Base-by-base conservation (phyloP, 495 filamentous ascomycete species). In the Sordaria brevicollis region DNA sequence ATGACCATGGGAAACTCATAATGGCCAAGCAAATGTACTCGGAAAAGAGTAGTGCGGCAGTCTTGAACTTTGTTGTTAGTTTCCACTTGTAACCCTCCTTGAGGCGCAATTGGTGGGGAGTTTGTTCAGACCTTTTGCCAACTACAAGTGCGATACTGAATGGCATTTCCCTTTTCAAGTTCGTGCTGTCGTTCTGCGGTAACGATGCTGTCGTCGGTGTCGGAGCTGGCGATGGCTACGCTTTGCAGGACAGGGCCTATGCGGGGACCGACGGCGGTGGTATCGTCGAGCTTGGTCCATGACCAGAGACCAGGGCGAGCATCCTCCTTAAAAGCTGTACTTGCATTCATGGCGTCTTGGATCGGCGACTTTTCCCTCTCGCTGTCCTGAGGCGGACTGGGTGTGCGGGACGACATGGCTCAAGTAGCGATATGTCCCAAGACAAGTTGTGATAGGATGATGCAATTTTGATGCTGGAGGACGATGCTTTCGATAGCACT, bases 11-110 rank as follows among this genome's bases (percentile, higher is more conserved):
- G 76, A 96, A 96, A 25, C 91, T 94, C 93, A 96, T 96, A 75
- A 96, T 96, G 39, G 93, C 92, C 83, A 96, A 79, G 80, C 92
- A 96, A 67, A 96, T 96, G 74, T 96, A 96, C 80, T 96, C 93
- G 9, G 91, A 92, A 80, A 96, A 95, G 67, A 96, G 87, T 71
- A 96, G 78, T 11, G 91, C 92, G 4, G 92, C 92, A 66, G 92
- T 96, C 91, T 93, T 37, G 1, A 10, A 21, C 13, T 17, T 57
- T 10, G 9, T 31, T 21, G 49, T 57, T 2, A 57, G 49, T 31
- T 57, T n/a, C n/a, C n/a, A n/a, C n/a, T n/a, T 31, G 0, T 15
- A 31, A 7, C 11, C 8, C 25, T 7, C 8, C 25, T 7, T 3
- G 2, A 17, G 13, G 0, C 7, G 49, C 21, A 13, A 29, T 57